These are phyloP conservation scores for Aspergillus carbonarius DNA, from an alignment of 2,329 filamentous ascomycete genomes.

Conservation along the genomic window DNA sequence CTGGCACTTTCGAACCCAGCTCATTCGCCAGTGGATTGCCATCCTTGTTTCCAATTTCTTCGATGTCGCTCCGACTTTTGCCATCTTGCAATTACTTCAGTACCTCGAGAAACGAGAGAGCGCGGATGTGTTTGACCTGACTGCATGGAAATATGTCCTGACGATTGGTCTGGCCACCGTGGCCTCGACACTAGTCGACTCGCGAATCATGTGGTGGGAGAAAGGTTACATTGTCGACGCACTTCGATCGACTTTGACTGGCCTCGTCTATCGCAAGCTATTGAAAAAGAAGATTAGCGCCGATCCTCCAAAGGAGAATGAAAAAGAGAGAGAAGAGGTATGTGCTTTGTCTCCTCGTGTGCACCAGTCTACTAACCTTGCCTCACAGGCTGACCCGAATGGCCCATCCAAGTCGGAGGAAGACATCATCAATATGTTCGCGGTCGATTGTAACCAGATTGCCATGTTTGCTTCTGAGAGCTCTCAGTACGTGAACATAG, in stretches of 20 bases:
- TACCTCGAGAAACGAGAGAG: neutral
- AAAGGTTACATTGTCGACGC: neutral
- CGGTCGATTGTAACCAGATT: neutral
- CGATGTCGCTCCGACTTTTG: neutral
- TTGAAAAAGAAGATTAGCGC: neutral
- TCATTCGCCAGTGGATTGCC: neutral
- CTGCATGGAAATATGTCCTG: neutral
- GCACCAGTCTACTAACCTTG: neutral
- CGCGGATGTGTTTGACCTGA: neutral
- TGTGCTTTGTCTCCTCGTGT: too few relatives aligned
- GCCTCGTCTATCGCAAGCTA: neutral
- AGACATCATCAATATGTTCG: neutral
- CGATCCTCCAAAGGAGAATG: neutral
- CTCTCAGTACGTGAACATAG: neutral
- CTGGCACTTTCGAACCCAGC: neutral
- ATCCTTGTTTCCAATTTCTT: neutral
- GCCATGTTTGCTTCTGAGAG: neutral
- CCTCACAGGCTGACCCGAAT: neutral
- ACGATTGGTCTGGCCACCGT: neutral
- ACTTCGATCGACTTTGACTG: neutral
- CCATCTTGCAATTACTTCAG: neutral
- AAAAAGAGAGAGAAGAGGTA: neutral
- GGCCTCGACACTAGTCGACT: neutral
- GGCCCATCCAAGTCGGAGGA: neutral
- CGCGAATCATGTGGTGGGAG: neutral